Evolutionary conservation across 31 red algal genomes (phyloP).

Genomic region (Bonnemaisonia californica): DNA sequence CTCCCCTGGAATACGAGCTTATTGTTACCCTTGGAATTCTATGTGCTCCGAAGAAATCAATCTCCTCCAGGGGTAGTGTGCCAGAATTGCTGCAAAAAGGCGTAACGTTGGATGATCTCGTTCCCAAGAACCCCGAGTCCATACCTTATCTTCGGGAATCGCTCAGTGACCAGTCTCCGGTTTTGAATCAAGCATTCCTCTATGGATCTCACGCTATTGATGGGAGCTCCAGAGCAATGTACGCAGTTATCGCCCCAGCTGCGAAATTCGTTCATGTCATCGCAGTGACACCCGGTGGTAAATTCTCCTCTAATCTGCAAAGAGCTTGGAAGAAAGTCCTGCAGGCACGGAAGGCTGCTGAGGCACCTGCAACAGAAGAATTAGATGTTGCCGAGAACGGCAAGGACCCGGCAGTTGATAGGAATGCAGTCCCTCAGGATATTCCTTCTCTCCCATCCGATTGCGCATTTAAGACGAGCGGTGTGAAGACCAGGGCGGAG

Average conservation of each 20-base stretch:
- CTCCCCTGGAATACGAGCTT: conserved; percentile 66
- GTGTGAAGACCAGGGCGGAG: conserved; percentile 51
- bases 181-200: conserved; percentile 71
- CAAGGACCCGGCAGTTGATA: neutral
- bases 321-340: conserved; percentile 47
- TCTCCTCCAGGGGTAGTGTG: conserved; percentile 13
- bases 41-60: conserved; percentile 48
- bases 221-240: conserved; percentile 68
- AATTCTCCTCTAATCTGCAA: conserved; percentile 41
- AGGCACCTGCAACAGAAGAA: conserved; percentile 18
- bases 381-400: neutral
- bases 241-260: conserved; percentile 59
- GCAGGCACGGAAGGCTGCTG: conserved; percentile 23
- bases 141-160: conserved; percentile 63
- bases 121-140: conserved; percentile 30
- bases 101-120: conserved; percentile 72
- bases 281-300: conserved; percentile 58
- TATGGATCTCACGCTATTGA: conserved; percentile 77
- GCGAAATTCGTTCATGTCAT: conserved; percentile 65
- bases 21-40: conserved; percentile 63
- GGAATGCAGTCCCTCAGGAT: neutral
- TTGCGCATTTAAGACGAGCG: conserved; percentile 35
- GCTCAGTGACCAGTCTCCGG: conserved; percentile 14
- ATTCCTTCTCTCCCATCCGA: conserved; percentile 37
- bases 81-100: conserved; percentile 51